Percentiles rank a stretch among this genome's conserved stretches.
These are phyloP conservation scores for Acanthamoeba lenticulata DNA, from an alignment of 208 protist species.

Conservation along the genomic window DNA sequence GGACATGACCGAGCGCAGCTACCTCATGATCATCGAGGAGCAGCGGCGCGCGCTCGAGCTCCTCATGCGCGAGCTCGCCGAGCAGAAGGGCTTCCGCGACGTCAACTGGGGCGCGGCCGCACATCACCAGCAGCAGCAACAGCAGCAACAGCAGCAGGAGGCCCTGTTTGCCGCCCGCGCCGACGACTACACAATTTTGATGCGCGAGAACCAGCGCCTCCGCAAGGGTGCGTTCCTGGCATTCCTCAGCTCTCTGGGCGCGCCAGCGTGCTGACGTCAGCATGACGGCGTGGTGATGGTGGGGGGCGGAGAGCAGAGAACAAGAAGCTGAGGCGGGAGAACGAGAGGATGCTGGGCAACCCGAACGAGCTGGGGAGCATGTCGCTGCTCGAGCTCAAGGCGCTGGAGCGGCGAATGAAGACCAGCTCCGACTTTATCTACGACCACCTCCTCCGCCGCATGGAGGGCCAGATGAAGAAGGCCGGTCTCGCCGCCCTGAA, in stretches of 20 bases:
- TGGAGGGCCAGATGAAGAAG: constrained; percentile 13
- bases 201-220: not conserved
- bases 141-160: not conserved
- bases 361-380: not conserved
- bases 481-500: not conserved
- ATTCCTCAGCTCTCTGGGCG: no score
- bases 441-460: not conserved
- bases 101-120: not conserved
- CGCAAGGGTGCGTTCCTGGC: no score
- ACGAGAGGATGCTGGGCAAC: not conserved
- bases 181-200: not conserved
- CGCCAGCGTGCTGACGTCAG: no score
- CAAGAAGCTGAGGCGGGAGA: not conserved
- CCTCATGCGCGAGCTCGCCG: not conserved
- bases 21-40: not conserved
- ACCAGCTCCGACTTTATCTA: constrained; percentile 1
- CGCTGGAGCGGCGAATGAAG: not conserved
- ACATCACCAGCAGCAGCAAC: not conserved
- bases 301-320: no score
- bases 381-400: not conserved
- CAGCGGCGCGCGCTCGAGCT: not conserved
- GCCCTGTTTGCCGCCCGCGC: not conserved
- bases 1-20: not conserved
- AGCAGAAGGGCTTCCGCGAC: not conserved
- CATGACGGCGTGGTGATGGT: no score